Evolutionary conservation across 495 filamentous ascomycete species (phyloP).

Genomic region (Penicillium verhagenii): DNA sequence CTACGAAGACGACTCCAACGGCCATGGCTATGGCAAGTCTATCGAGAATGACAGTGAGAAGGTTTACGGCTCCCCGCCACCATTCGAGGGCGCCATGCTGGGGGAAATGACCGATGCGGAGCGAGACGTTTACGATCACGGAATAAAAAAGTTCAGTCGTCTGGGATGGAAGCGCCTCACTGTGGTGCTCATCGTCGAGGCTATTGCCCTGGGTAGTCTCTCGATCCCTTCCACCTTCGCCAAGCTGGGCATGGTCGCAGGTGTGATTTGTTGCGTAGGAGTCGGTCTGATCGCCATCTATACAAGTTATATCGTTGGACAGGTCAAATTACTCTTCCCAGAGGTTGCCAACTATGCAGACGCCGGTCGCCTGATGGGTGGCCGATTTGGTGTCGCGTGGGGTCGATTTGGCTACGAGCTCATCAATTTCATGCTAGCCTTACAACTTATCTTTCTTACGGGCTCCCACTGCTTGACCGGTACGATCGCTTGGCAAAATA

Average conservation of each 20-base stretch:
- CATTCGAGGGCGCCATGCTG: conserved; percentile 28
- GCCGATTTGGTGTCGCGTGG: conserved; percentile 48
- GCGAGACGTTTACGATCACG: conserved; percentile 27
- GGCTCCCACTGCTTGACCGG: conserved; percentile 71
- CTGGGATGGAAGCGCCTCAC: conserved; percentile 42
- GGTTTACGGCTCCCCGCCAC: conserved; percentile 17
- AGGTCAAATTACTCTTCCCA: conserved; percentile 66
- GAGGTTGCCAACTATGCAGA: conserved; percentile 66
- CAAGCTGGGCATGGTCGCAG: conserved; percentile 59
- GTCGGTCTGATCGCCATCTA: conserved; percentile 68
- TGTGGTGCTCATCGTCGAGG: conserved; percentile 58
- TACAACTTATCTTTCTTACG: conserved; percentile 67
- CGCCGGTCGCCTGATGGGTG: conserved; percentile 62
- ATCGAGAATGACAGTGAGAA: conserved; percentile 21
- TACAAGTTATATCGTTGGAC: conserved; percentile 68
- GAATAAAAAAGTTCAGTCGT: conserved; percentile 32
- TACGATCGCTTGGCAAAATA: conserved; percentile 63
- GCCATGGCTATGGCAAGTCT: conserved; percentile 22
- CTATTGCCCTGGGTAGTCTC: conserved; percentile 62
- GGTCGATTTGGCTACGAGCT: conserved; percentile 62
- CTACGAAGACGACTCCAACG: conserved; percentile 24
- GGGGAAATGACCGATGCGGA: conserved; percentile 36
- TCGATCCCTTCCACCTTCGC: conserved; percentile 60
- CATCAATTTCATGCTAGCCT: conserved; percentile 55
- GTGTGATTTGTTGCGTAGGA: conserved; percentile 51